A percentile compares a stretch with the other conserved stretches of the same genome.
phyloP scores from a whole-genome alignment of 2,329 filamentous ascomycete genomes.

The Graphilbum ipis-grandicollis region DNA sequence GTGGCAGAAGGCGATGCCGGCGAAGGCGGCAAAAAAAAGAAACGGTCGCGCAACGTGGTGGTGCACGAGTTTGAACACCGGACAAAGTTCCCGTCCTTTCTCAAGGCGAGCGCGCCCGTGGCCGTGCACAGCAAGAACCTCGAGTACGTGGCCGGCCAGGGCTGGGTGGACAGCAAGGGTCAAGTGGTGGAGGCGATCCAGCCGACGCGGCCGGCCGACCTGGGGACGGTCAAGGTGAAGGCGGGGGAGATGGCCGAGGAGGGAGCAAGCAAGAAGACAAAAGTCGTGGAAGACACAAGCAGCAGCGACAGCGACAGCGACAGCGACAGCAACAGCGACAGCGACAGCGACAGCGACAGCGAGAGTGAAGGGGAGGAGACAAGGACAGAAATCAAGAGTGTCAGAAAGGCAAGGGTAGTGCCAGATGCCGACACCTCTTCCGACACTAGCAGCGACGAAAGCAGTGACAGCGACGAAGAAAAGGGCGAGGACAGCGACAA shows the following conservation, averaged over 20 bases:
- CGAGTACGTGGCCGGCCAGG: conserved; percentile 66
- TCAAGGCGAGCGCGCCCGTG: conserved; percentile 37
- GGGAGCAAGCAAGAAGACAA: background rate
- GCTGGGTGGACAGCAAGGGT: conserved; percentile 72
- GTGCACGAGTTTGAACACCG: conserved; percentile 86
- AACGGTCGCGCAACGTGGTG: conserved; percentile 32
- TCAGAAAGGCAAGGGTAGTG: too few species aligned
- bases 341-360: background rate
- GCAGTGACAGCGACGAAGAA: conserved; percentile 4
- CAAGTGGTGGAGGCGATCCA: conserved; percentile 49
- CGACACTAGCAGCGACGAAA: background rate
- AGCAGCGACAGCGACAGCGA: background rate
- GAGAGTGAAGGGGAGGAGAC: background rate
- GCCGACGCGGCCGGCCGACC: conserved; percentile 13
- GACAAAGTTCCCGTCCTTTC: conserved; percentile 64
- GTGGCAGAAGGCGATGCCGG: background rate
- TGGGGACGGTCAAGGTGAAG: conserved; percentile 2
- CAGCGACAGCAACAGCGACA: background rate
- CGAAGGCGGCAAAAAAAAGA: conserved; percentile 4
- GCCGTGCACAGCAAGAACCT: conserved; percentile 13
- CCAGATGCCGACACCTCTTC: too few species aligned
- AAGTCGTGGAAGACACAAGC: too few species aligned
- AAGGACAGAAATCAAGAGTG: too few species aligned
- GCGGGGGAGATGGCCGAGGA: too few species aligned
- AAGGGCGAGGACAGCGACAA: conserved; percentile 2